Evolutionary conservation across 2,329 filamentous ascomycete genomes (phyloP).

Genomic region (Colletotrichum somersetense): DNA sequence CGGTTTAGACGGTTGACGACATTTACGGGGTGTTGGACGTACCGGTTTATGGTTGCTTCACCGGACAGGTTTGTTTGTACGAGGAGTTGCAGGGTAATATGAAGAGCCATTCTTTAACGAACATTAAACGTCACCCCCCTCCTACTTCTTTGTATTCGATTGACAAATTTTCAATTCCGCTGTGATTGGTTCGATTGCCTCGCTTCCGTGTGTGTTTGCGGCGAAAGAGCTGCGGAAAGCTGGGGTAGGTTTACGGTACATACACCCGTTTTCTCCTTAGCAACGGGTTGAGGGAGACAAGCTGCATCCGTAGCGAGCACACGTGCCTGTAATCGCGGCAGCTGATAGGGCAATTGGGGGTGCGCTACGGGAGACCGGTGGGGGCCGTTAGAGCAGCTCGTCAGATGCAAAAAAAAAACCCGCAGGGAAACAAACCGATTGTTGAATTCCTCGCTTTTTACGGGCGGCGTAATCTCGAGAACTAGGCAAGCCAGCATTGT

Average conservation of each 20-base stretch:
- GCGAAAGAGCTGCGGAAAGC: slow-evolving; percentile 1
- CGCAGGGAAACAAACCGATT: neutral
- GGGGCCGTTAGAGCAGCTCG: slow-evolving; percentile 27
- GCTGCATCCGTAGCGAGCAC: slow-evolving; percentile 36
- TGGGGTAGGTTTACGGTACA: neutral
- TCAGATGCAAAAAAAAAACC: neutral
- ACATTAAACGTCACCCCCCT: neutral
- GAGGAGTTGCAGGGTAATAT: slow-evolving; percentile 31
- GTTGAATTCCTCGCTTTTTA: neutral
- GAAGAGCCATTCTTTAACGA: slow-evolving; percentile 29
- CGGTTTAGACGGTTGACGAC: slow-evolving; percentile 8
- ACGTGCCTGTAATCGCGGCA: slow-evolving; percentile 39
- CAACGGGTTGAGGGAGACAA: neutral
- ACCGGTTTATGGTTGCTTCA: neutral
- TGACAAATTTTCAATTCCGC: neutral
- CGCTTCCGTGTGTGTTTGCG: slow-evolving; percentile 10
- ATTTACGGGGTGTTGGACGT: neutral
- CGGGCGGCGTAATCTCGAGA: neutral
- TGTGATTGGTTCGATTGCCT: neutral
- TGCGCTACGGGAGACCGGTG: slow-evolving; percentile 29
- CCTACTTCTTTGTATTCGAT: neutral
- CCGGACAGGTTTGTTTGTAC: slow-evolving; percentile 3
- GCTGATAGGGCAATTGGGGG: slow-evolving; percentile 43
- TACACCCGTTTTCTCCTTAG: neutral
- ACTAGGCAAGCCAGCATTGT: neutral